Conservation (phyloP, 2,329 filamentous ascomycete genomes). For the Botrytis paeoniae region DNA sequence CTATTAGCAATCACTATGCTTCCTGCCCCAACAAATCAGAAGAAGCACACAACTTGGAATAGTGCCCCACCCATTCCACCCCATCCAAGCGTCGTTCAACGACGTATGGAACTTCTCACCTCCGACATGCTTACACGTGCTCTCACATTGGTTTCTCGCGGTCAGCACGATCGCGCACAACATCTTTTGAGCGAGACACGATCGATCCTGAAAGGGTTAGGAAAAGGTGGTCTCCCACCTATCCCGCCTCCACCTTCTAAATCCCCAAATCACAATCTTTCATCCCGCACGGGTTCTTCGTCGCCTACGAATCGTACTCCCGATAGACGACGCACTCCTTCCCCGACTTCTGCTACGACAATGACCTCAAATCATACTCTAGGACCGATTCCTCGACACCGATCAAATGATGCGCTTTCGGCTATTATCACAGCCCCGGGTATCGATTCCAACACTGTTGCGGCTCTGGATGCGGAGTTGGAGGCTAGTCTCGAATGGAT, state of each 20-base stretch:
- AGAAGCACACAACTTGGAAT: conserved; percentile 62
- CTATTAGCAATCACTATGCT: conserved; percentile 95
- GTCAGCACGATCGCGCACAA: conserved; percentile 89
- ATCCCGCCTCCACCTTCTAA: conserved; percentile 62
- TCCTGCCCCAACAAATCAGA: conserved; percentile 57
- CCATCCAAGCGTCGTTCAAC: conserved; percentile 90
- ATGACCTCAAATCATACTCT: conserved; percentile 32
- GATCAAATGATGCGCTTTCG: conserved; percentile 47
- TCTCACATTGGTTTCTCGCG: conserved; percentile 82
- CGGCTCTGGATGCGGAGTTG: conserved; percentile 85
- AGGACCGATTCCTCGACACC: conserved; percentile 47
- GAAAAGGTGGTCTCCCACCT: conserved; percentile 90
- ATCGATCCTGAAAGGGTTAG: conserved; percentile 91
- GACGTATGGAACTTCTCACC: conserved; percentile 94
- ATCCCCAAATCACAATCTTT: conserved; percentile 23
- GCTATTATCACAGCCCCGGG: conserved; percentile 59
- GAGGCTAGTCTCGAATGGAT: conserved; percentile 95
- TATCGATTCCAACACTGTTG: conserved; percentile 80
- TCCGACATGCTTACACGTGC: conserved; percentile 97
- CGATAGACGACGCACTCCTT: conserved; percentile 42
- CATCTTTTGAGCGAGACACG: conserved; percentile 90
- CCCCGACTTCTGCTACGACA: conserved; percentile 42
- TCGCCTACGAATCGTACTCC: conserved; percentile 35
- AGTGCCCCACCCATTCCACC: conserved; percentile 82
- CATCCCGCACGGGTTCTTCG: conserved; percentile 23